A percentile compares a stretch with the other conserved stretches of the same genome.
These are phyloP conservation scores for Basidiobolus meristosporus DNA, from an alignment of 371 early-diverging fungal genomes.

Conservation along the genomic window DNA sequence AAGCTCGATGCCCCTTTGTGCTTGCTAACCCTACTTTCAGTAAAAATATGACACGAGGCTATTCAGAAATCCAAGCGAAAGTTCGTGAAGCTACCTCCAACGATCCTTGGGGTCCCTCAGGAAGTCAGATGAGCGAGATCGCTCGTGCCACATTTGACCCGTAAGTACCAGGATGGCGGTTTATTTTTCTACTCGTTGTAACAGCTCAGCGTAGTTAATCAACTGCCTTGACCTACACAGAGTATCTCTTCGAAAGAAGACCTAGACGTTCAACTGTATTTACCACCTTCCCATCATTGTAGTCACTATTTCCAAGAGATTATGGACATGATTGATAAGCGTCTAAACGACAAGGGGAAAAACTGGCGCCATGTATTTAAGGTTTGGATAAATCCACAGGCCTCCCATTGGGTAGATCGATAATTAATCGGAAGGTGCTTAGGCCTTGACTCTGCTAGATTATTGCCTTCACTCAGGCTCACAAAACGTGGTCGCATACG, in stretches of 20 bases:
- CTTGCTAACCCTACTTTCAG: constrained; percentile 13
- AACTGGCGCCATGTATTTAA: constrained; percentile 97
- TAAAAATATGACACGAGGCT: constrained; percentile 91
- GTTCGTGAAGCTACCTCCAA: constrained; percentile 89
- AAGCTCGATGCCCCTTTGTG: background rate
- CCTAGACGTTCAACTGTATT: background rate
- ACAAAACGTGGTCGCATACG: constrained; percentile 70
- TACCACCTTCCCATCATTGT: background rate
- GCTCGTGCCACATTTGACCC: constrained; percentile 68
- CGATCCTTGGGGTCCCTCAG: constrained; percentile 72
- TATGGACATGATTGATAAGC: constrained; percentile 93
- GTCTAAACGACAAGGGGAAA: constrained; percentile 90
- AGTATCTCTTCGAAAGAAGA: no score
- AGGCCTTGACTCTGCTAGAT: constrained; percentile 38
- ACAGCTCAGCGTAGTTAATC: no score
- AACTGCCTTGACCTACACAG: no score
- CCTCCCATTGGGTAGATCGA: background rate
- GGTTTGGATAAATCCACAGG: constrained; percentile 16
- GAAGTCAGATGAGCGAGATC: constrained; percentile 73
- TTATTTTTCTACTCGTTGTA: no score
- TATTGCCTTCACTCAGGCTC: constrained; percentile 68
- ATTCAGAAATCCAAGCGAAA: constrained; percentile 87
- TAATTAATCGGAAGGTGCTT: no score
- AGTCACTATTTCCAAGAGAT: constrained; percentile 85
- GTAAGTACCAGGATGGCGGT: constrained; percentile 27